These are phyloP conservation scores for Aspergillus sp. DNA, from an alignment of 2,329 filamentous ascomycete species.

Conservation along the genomic window DNA sequence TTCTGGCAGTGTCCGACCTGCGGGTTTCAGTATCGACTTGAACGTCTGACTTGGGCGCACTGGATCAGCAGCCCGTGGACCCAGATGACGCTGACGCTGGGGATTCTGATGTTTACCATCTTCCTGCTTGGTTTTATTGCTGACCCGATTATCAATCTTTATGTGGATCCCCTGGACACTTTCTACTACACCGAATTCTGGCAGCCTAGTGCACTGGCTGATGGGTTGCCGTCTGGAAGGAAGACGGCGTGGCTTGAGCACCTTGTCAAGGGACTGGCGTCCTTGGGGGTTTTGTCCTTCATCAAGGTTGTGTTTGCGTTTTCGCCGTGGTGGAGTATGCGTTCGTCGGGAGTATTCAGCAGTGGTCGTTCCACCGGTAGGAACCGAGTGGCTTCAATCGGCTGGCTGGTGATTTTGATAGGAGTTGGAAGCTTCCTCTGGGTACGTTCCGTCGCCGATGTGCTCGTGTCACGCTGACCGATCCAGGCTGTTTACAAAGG, in stretches of 20 bases:
- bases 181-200: conserved; percentile 41
- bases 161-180: conserved; percentile 65
- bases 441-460: conserved; percentile 42
- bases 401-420: conserved; percentile 67
- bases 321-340: conserved; percentile 66
- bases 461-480: conserved; percentile 11
- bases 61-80: conserved; percentile 58
- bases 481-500: conserved; percentile 67
- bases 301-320: conserved; percentile 68
- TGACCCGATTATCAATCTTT: conserved; percentile 83
- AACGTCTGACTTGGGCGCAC: conserved; percentile 65
- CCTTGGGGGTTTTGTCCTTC: conserved; percentile 76
- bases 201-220: conserved; percentile 29
- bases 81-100: conserved; percentile 61
- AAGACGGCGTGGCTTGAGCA: conserved; percentile 66
- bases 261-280: conserved; percentile 83
- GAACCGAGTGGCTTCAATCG: conserved; percentile 68
- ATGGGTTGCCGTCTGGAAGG: conserved; percentile 33
- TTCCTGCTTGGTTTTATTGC: conserved; percentile 85
- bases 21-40: conserved; percentile 69
- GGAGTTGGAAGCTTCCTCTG: conserved; percentile 71
- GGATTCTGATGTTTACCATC: conserved; percentile 61
- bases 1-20: conserved; percentile 87
- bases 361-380: conserved; percentile 56
- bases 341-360: conserved; percentile 50